These are phyloP conservation scores for Gossypium gossypioides DNA, from an alignment of 441 rosid species.

Conservation along the genomic window DNA sequence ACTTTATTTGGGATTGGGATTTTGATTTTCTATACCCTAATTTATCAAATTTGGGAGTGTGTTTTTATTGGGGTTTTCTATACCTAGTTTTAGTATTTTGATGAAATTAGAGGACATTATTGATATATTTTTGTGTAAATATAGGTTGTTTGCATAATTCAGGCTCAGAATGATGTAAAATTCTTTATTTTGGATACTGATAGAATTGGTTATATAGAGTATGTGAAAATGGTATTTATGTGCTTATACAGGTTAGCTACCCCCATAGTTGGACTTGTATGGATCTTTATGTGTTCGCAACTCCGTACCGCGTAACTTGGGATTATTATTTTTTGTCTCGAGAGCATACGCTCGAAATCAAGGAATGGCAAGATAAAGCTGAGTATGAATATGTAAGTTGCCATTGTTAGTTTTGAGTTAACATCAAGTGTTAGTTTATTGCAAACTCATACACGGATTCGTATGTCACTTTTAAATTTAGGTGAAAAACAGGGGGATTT, in stretches of 20 bases:
- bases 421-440: not conserved
- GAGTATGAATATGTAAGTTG: constrained; percentile 78
- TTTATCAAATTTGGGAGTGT: not conserved
- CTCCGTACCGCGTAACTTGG: constrained; percentile 94
- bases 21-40: not conserved
- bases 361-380: constrained; percentile 78
- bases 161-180: constrained; percentile 3
- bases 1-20: not conserved
- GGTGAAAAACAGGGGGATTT: constrained; percentile 80
- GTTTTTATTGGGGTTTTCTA: not conserved
- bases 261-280: constrained; percentile 96
- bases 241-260: constrained; percentile 45
- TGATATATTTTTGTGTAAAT: not conserved
- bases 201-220: not conserved
- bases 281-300: constrained; percentile 90
- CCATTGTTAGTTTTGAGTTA: not conserved
- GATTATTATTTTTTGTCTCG: constrained; percentile 77
- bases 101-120: not conserved
- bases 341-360: constrained; percentile 70
- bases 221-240: not conserved
- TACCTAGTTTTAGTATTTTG: not conserved
- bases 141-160: not conserved
- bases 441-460: not conserved
- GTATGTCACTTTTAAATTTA: constrained; percentile 16
- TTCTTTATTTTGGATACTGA: not conserved